Base-by-base conservation (phyloP, 441 rosid genomes). In the Gossypium davidsonii region DNA sequence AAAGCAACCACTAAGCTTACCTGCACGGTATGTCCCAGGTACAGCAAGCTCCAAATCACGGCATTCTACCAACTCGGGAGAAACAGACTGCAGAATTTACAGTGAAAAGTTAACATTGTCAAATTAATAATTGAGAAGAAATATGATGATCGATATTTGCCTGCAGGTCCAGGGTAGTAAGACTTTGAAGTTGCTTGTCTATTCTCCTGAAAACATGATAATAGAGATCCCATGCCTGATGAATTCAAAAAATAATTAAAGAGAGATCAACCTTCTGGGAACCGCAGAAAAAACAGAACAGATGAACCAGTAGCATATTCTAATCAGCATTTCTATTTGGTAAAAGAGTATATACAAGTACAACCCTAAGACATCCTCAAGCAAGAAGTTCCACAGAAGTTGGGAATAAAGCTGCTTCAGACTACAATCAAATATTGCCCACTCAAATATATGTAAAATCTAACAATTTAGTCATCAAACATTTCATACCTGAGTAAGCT, bases 151-250 rank as follows among this genome's bases (percentile, higher is more conserved):
- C 7, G 26, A 42, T 44, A 51, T 85, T 88, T 86, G 85, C 99
- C 90, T 96, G 97, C 78, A 96, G 85, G 76, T 94, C 99, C 80
- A 96, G 81, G 64, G 98, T 90, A 44, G 92, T 96, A 76, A 96
- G 94, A 81, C 89, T 84, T 79, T 90, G 94, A 66, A 96, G 94
- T 82, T 96, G 99, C 79, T 92, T 92, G 84, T 96, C 99, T 71
- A 96, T 91, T 78, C 98, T 86, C 83, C 88, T 88, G 86, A 96
- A 96, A 73, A 96, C 97, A 77, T 96, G 96, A 81, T 92, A 94
- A 74, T 94, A 96, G 60, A 96, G 92, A 84, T 96, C 98, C 98
- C 99, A 96, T 20, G 99, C 99, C 99, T 95, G 81, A 61, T 58
- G 76, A 86, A 76, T 78, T 79, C 66, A 77, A 51, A 59, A 70